A percentile compares a stretch with the other conserved stretches of the same genome.
These are phyloP conservation scores for Physcomitrellopsis africana DNA, from an alignment of 225 moss, liverwort and hornwort species.

Conservation along the genomic window DNA sequence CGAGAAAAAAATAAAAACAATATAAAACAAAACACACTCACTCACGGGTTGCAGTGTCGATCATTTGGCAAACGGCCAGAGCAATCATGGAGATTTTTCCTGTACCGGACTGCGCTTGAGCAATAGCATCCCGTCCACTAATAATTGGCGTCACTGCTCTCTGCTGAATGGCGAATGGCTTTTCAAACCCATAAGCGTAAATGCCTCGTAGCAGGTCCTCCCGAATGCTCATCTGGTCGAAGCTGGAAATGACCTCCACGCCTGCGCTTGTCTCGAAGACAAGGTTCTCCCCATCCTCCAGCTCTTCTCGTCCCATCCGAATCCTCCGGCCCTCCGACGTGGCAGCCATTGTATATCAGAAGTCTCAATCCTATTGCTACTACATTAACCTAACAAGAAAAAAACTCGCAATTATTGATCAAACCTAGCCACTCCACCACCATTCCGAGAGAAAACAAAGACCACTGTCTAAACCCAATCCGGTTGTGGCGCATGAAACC, in stretches of 20 bases:
- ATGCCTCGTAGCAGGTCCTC: conserved; percentile 67
- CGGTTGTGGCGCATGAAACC: no score
- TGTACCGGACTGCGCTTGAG: conserved; percentile 66
- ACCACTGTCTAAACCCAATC: no score
- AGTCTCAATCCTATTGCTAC: no score
- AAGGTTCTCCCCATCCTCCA: background rate
- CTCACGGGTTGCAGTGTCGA: conserved; percentile 37
- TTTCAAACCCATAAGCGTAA: conserved; percentile 71
- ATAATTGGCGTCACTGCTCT: conserved; percentile 63
- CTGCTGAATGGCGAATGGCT: conserved; percentile 66
- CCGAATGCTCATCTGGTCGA: conserved; percentile 64
- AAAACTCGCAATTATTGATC: no score
- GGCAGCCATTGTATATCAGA: no score
- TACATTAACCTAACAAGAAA: no score
- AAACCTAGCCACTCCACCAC: no score
- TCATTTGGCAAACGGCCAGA: conserved; percentile 43
- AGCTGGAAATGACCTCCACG: conserved; percentile 61
- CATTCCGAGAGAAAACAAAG: no score
- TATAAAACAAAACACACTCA: conserved; percentile 10
- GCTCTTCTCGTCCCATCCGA: no score
- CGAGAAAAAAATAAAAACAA: no score
- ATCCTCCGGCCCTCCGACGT: no score
- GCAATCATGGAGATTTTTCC: conserved; percentile 59
- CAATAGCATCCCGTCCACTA: conserved; percentile 65
- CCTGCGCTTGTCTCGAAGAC: conserved; percentile 41